Evolutionary conservation across 257 asterid species (phyloP).

Genomic region (Rubia yunnanensis): DNA sequence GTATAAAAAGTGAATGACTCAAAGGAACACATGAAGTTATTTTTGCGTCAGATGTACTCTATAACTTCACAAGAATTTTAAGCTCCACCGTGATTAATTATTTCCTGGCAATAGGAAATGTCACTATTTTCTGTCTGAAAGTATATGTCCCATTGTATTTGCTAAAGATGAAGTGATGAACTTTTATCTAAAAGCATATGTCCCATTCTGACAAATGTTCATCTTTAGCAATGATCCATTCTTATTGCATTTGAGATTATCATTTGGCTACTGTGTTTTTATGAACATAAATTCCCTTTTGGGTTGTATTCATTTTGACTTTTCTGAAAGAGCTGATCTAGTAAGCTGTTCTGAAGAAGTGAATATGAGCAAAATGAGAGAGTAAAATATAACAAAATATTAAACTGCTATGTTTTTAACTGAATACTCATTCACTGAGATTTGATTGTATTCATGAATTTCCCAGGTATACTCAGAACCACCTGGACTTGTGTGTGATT

Average conservation of each 20-base stretch:
- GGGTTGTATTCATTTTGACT: neutral
- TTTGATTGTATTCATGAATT: conserved; percentile 9
- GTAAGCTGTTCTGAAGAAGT: no score
- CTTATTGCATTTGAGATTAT: neutral
- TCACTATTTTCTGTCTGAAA: no score
- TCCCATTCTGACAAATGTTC: no score
- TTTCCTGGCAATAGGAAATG: neutral
- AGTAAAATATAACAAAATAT: no score
- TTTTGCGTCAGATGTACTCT: neutral
- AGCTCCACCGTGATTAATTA: neutral
- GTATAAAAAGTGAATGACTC: neutral
- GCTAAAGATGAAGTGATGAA: no score
- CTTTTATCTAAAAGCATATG: no score
- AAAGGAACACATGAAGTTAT: neutral
- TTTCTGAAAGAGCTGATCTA: neutral
- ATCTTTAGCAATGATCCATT: no score
- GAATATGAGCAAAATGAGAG: no score
- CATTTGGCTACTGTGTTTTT: neutral
- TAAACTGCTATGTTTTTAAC: neutral
- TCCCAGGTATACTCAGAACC: conserved; percentile 49
- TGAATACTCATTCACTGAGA: neutral
- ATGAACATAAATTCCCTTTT: neutral
- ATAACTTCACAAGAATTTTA: neutral
- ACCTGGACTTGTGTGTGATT: conserved; percentile 49
- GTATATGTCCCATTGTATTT: no score